phyloP scores from a whole-genome alignment of 73 alveolate genomes.

The Paramecium primaurelia region DNA sequence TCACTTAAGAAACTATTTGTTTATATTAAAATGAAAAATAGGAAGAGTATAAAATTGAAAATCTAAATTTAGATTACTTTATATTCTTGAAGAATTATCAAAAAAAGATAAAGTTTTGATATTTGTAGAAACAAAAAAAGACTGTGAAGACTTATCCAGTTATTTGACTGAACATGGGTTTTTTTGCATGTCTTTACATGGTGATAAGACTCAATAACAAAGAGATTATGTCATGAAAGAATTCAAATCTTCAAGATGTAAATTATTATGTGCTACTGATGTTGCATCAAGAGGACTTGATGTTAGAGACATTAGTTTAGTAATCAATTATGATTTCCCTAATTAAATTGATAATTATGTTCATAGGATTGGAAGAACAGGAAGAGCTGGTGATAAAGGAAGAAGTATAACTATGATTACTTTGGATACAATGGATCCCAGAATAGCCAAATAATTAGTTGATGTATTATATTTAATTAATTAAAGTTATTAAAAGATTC shows the following conservation, averaged over 20 bases:
- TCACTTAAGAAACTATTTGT: conserved; percentile 77
- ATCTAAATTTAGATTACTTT: conserved; percentile 67
- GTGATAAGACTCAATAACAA: conserved; percentile 81
- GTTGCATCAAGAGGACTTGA: conserved; percentile 94
- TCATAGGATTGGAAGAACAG: conserved; percentile 96
- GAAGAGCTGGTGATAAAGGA: conserved; percentile 91
- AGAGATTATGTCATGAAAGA: conserved; percentile 80
- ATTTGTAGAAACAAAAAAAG: conserved; percentile 87
- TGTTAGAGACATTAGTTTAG: conserved; percentile 80
- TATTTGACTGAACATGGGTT: conserved; percentile 70
- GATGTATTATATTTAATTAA: conserved; percentile 6
- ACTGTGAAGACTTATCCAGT: conserved; percentile 80
- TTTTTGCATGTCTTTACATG: conserved; percentile 87
- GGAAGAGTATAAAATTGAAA: conserved; percentile 23
- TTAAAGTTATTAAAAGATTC: conserved; percentile 39
- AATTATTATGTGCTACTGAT: conserved; percentile 91
- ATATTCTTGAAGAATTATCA: conserved; percentile 59
- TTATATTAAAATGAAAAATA: conserved; percentile 39
- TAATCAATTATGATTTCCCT: conserved; percentile 93
- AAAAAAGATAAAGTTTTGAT: conserved; percentile 76
- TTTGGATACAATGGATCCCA: conserved; percentile 60
- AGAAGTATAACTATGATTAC: conserved; percentile 65
- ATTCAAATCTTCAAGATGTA: conserved; percentile 72
- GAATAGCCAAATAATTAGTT: conserved; percentile 49
- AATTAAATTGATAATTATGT: conserved; percentile 87